phyloP scores from a whole-genome alignment of 2,329 filamentous ascomycete genomes.

The Aspergillus oerlinghausenensis region DNA sequence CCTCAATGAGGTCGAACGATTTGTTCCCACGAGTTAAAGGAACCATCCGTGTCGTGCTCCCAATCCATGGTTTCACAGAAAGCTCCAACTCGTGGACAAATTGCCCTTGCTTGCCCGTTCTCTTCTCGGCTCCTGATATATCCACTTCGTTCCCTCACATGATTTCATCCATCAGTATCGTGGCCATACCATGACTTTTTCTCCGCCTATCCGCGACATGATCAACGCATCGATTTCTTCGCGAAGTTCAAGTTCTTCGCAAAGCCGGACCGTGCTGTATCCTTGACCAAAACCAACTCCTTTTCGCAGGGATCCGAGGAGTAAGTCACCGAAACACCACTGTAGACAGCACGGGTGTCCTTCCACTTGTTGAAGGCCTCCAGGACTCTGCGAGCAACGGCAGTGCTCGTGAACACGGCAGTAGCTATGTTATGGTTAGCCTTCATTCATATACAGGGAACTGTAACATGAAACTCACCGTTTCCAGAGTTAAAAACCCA shows the following conservation, averaged over 20 bases:
- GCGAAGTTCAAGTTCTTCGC: slow-evolving; percentile 14
- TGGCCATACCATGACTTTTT: background rate
- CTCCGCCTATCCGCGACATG: background rate
- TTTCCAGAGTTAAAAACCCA: slow-evolving; percentile 43
- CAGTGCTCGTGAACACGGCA: slow-evolving; percentile 35
- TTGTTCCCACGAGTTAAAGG: background rate
- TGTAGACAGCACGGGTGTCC: slow-evolving; percentile 24
- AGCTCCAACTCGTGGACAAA: background rate
- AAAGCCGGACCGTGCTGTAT: slow-evolving; percentile 12
- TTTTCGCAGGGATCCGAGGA: slow-evolving; percentile 40
- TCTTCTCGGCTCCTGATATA: background rate
- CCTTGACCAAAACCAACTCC: slow-evolving; percentile 28
- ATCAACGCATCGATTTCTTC: slow-evolving; percentile 13
- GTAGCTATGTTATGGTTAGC: slow-evolving; percentile 28
- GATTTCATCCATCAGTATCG: background rate
- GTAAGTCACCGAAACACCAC: slow-evolving; percentile 32
- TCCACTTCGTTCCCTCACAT: background rate
- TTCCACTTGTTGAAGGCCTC: slow-evolving; percentile 30
- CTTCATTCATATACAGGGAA: background rate
- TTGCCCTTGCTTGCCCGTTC: background rate
- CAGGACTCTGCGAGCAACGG: slow-evolving; percentile 31
- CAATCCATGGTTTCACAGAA: background rate
- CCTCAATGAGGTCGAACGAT: background rate
- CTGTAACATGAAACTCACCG: slow-evolving; percentile 26
- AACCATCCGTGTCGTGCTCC: background rate